These are phyloP conservation scores for Musa schizocarpa DNA, from an alignment of 176 grass and related monocot species.

Conservation along the genomic window DNA sequence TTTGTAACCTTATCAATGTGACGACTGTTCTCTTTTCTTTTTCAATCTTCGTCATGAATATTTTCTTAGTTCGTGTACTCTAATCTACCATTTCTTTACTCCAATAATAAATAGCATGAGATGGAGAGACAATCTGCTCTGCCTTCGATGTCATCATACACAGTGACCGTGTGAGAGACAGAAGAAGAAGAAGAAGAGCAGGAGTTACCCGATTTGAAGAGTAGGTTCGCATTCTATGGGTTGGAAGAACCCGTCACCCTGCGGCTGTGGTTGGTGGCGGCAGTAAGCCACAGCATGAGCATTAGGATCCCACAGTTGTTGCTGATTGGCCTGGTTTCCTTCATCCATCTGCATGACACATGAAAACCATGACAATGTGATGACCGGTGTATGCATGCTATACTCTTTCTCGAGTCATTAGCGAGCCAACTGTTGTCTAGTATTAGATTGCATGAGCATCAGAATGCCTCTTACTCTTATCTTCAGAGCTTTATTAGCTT, in stretches of 20 bases:
- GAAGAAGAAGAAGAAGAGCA: background rate
- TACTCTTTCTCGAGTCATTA: too few species aligned
- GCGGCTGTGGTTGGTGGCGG: constrained; percentile 45
- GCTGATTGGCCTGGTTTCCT: constrained; percentile 48
- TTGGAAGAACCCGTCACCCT: constrained; percentile 71
- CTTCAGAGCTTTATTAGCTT: constrained; percentile 70
- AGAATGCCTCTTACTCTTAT: constrained; percentile 43
- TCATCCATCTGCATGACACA: constrained; percentile 57
- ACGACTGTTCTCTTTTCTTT: too few species aligned
- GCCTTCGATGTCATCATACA: too few species aligned
- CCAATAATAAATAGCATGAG: too few species aligned
- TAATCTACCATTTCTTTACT: too few species aligned
- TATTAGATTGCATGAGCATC: too few species aligned
- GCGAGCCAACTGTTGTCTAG: too few species aligned
- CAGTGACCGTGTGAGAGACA: background rate
- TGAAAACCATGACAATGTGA: background rate
- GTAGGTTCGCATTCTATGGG: constrained; percentile 72
- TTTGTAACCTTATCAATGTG: too few species aligned
- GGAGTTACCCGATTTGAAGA: constrained; percentile 66
- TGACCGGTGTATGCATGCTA: too few species aligned
- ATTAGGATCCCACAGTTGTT: constrained; percentile 62
- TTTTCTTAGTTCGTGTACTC: too few species aligned
- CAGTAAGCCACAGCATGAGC: constrained; percentile 30
- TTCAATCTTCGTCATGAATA: too few species aligned
- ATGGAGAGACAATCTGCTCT: too few species aligned